Evolutionary conservation across 164 flowering plant genomes (phyloP), one percentile per base, ranked within the genome.

Genomic region (Chloranthus sessilifolius): DNA sequence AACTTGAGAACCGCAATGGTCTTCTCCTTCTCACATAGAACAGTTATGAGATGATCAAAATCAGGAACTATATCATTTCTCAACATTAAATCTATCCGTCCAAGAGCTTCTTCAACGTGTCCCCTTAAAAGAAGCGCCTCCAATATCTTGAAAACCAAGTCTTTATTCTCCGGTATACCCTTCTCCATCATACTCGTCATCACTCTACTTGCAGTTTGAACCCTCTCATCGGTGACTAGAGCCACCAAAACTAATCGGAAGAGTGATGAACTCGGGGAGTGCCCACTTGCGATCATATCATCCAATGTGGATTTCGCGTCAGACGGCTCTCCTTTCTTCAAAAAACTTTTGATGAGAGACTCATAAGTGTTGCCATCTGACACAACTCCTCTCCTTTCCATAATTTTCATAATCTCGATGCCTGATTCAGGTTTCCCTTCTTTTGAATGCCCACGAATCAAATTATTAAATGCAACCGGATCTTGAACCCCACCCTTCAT

Each of bases 51-150:
- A 55, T 43, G 38, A 43, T 92, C 82, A 27, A 88, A 71, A 59
- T 92, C 72, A 31, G 81, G 84, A 40, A 52, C 43, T 34, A 54
- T 68, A 1, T 72, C 83, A 52, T 59, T 76, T 10, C 69, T 68
- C 69, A 81, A 71, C 25, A 88, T 54, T 23, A 88, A 64, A 5
- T 81, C 83, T 56, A 85, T 76, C 29, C 97, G 71, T 29, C 88
- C 95, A 47, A 92, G 68, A 16, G 95, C 99, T 68, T 92, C 99
- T 65, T 86, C 96, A n/a, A 81, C 85, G 62, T 88, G 99, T 34
- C 96, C 99, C 69, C 99, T 82, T 72, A 84, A 53, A 34, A 92
- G 60, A 33, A 92, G 88, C 26, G 95, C 87, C 70, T 92, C 97
- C 76, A 88, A 66, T 25, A 92, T 81, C 67, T 81, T 92, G 39